These are phyloP conservation scores for Fusarium aywerte DNA, from an alignment of 2,329 filamentous ascomycete species.

Conservation along the genomic window DNA sequence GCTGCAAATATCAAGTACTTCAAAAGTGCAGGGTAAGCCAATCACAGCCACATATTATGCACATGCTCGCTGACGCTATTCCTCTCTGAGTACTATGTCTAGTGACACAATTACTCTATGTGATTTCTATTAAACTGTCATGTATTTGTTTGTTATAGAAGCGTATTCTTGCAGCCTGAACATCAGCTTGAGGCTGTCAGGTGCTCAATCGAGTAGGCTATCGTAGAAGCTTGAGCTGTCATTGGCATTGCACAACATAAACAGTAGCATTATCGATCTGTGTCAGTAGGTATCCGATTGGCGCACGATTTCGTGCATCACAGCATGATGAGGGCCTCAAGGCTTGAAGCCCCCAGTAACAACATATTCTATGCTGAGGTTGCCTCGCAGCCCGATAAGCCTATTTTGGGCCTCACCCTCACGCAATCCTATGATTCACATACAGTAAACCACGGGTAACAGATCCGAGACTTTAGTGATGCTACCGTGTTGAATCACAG, in stretches of 20 bases:
- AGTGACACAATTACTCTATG: slow-evolving; percentile 15
- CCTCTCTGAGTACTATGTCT: slow-evolving; percentile 28
- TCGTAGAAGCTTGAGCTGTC: slow-evolving; percentile 21
- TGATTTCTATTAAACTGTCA: neutral
- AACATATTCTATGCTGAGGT: slow-evolving; percentile 10
- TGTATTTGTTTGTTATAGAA: neutral
- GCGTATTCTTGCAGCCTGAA: neutral
- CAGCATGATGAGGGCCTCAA: slow-evolving; percentile 36
- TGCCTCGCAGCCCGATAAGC: slow-evolving; percentile 7
- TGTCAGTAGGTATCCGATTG: slow-evolving; percentile 25
- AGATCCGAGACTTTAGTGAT: neutral
- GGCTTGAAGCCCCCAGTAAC: neutral
- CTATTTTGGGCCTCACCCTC: neutral
- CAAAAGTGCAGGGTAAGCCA: slow-evolving; percentile 21
- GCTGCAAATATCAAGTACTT: slow-evolving; percentile 1
- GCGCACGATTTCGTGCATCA: slow-evolving; percentile 37
- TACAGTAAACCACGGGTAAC: neutral
- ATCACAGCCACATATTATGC: slow-evolving; percentile 39
- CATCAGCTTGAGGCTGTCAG: neutral
- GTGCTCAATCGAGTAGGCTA: slow-evolving; percentile 9
- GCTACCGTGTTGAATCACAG: neutral
- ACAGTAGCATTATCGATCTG: slow-evolving; percentile 30
- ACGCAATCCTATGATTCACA: neutral
- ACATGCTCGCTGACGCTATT: slow-evolving; percentile 40
- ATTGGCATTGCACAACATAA: slow-evolving; percentile 24